Evolutionary conservation across 306 rosid genomes (phyloP).

Genomic region (Quercus alba): DNA sequence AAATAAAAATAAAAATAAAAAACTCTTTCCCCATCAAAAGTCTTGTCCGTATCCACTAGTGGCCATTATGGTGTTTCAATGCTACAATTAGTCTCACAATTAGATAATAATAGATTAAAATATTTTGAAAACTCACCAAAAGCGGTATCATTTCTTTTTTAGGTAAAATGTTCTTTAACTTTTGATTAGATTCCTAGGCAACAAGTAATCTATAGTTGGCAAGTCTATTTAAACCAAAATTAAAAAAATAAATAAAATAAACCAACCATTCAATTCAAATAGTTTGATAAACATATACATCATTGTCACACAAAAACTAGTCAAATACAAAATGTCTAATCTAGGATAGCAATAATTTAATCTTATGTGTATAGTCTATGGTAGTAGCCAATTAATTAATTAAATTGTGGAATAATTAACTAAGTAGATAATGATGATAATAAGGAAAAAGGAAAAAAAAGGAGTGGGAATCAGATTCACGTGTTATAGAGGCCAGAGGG

Average conservation of each 20-base stretch:
- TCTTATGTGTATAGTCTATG: no score
- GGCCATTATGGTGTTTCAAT: slow-evolving; percentile 14
- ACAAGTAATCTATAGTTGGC: slow-evolving; percentile 18
- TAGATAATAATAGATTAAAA: background rate
- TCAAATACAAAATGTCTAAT: slow-evolving; percentile 4
- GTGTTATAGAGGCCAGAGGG: slow-evolving; percentile 40
- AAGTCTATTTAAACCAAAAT: background rate
- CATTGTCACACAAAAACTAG: background rate
- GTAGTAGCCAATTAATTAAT: background rate
- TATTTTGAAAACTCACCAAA: slow-evolving; percentile 12
- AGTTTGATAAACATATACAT: background rate
- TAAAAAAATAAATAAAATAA: no score
- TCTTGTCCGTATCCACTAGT: slow-evolving; percentile 21
- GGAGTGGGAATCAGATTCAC: slow-evolving; percentile 71
- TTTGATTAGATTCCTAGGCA: slow-evolving; percentile 59
- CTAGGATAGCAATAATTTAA: background rate
- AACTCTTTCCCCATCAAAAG: slow-evolving; percentile 26
- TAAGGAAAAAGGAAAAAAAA: background rate
- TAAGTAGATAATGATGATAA: slow-evolving; percentile 8
- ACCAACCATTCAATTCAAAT: background rate
- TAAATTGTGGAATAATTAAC: background rate
- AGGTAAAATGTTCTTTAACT: slow-evolving; percentile 34
- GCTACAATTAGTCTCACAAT: slow-evolving; percentile 3
- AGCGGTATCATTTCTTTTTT: slow-evolving; percentile 30
- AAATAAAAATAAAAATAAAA: background rate